Conservation (phyloP, 164 flowering plant genomes). For the Magnolia changhungtana region DNA sequence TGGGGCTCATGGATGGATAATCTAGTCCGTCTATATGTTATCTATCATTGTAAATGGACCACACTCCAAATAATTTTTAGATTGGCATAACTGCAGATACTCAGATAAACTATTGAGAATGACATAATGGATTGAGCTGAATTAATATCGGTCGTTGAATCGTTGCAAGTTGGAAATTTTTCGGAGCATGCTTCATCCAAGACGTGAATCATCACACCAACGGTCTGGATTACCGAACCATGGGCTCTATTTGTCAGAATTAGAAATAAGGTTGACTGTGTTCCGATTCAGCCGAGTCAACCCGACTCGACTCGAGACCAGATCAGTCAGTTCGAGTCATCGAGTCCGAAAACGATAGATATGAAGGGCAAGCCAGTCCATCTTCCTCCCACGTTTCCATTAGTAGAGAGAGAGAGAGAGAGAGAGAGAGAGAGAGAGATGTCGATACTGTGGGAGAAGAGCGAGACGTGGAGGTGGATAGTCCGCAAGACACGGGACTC, state of each 20-base stretch:
- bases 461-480: slow-evolving; percentile 80
- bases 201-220: not conserved
- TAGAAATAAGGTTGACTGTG: not conserved
- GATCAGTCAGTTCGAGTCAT: not conserved
- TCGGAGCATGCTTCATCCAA: not conserved
- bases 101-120: too few species aligned
- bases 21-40: too few species aligned
- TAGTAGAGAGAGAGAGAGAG: not conserved
- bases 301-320: not conserved
- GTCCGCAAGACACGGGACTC: slow-evolving; percentile 73
- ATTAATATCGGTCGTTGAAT: too few species aligned
- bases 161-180: too few species aligned
- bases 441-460: slow-evolving; percentile 38
- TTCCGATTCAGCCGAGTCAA: not conserved
- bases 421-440: slow-evolving; percentile 18
- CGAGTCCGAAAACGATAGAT: not conserved
- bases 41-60: too few species aligned
- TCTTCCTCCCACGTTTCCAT: slow-evolving; percentile 33
- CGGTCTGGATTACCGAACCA: too few species aligned
- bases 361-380: slow-evolving; percentile 29
- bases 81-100: too few species aligned
- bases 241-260: too few species aligned
- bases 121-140: too few species aligned
- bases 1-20: too few species aligned
- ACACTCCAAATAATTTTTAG: too few species aligned